Evolutionary conservation across 495 filamentous ascomycete genomes (phyloP), one percentile per base, ranked within the genome.

Genomic region (Xylaria grammica): DNA sequence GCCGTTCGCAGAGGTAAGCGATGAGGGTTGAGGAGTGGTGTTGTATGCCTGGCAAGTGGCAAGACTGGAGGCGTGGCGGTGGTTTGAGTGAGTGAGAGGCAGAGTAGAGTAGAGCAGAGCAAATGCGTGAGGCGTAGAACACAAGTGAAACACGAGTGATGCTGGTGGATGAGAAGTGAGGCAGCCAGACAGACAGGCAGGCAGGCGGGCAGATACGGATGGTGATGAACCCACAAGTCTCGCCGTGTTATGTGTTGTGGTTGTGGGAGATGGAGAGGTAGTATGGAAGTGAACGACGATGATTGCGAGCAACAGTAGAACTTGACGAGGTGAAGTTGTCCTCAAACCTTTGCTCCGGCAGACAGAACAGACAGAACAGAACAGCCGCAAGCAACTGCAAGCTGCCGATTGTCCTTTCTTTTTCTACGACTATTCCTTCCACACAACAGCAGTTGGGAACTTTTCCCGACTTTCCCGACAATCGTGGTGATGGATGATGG

Each of bases 341-440:
- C 72, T 69, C 72, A 74, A 74, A 74, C 72, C 72, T 75, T 73
- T 69, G 58, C 53, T 67, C 67, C 57, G 63, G 57, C 68, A 69
- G 72, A 68, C 57, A 56, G 26, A 42, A 54, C 51, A 58, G 55
- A 64, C 50, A 30, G 27, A 53, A 20, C 36, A 34, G 48, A 63
- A 55, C 60, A 55, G 50, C 60, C 60, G 60, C 60, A 38, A 55
- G 60, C 60, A 63, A 63, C 60, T 63, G 60, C 60, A 63, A 48
- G 63, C 54, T 69, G 40, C 58, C 56, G 68, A 70, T 60, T 32
- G 52, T 61, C 51, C 55, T 68, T 68, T 63, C 65, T 63, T 66
- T 55, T 55, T 60, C 22, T 49, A 51, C 56, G 20, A 49, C 19
- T 49, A 34, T 63, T 42, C 44, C 42, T 63, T 63, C 51, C 40